Evolutionary conservation across 495 filamentous ascomycete genomes (phyloP).

Genomic region (Aspergillus incahuasiensis): DNA sequence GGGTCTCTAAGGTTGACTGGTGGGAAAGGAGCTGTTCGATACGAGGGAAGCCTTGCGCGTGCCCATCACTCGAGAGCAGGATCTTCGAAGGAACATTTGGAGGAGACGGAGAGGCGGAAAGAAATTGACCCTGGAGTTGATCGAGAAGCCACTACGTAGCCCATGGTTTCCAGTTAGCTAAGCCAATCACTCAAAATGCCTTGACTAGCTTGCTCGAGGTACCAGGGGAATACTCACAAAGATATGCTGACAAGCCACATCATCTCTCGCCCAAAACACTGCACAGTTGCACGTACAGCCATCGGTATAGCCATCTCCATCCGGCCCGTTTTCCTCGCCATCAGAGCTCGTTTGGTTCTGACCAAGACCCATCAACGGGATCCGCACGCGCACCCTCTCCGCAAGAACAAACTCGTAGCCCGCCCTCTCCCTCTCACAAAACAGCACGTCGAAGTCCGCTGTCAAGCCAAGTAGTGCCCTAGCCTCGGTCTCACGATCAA

Average conservation of each 20-base stretch:
- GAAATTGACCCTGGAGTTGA: slow-evolving; percentile 36
- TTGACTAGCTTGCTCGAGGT: neutral
- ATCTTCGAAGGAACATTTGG: slow-evolving; percentile 18
- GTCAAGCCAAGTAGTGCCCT: slow-evolving; percentile 35
- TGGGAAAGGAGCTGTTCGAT: slow-evolving; percentile 37
- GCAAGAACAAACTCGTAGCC: slow-evolving; percentile 36
- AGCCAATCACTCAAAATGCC: neutral
- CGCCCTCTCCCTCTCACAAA: slow-evolving; percentile 24
- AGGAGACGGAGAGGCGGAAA: slow-evolving; percentile 15
- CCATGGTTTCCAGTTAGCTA: neutral
- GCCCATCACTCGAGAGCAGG: slow-evolving; percentile 31
- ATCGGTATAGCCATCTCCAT: slow-evolving; percentile 27
- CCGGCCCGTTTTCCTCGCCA: slow-evolving; percentile 22
- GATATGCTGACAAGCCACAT: slow-evolving; percentile 42
- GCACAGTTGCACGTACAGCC: slow-evolving; percentile 36
- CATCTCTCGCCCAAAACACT: slow-evolving; percentile 26
- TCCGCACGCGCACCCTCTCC: slow-evolving; percentile 30
- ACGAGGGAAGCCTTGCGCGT: slow-evolving; percentile 27
- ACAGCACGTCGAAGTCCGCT: slow-evolving; percentile 23
- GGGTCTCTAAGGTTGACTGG: slow-evolving; percentile 24
- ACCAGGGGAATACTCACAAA: slow-evolving; percentile 32
- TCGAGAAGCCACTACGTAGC: slow-evolving; percentile 41
- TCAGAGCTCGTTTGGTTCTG: neutral
- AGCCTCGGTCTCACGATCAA: slow-evolving; percentile 33
- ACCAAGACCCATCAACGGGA: neutral